phyloP scores from a whole-genome alignment of 2,329 filamentous ascomycete species.

The Magnaporthales sp. region DNA sequence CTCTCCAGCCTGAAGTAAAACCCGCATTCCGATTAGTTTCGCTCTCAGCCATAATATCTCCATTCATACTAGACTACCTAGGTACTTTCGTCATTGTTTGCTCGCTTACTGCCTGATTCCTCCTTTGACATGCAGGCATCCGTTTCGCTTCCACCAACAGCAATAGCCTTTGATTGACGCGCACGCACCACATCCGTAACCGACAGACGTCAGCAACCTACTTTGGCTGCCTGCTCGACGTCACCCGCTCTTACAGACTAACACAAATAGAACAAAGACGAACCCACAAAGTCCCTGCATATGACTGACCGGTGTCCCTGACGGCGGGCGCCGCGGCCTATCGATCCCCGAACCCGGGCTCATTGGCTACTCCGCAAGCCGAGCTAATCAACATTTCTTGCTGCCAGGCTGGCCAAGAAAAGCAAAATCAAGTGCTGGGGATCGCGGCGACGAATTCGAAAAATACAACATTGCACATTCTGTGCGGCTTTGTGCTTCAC shows the following conservation, averaged over 20 bases:
- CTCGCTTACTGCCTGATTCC: not conserved
- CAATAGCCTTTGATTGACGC: not conserved
- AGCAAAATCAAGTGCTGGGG: not conserved
- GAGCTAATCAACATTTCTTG: not conserved
- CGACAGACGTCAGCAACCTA: not conserved
- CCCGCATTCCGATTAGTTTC: not conserved
- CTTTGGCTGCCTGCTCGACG: not conserved
- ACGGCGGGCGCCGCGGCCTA: not conserved
- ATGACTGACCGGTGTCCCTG: not conserved
- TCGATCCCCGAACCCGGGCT: not conserved
- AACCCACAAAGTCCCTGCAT: not conserved
- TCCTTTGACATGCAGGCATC: not conserved
- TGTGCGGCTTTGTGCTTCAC: not conserved
- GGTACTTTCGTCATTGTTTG: not conserved
- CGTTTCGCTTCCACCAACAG: not conserved
- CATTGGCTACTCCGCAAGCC: not conserved
- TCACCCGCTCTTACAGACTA: not conserved
- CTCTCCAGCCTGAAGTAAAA: not conserved
- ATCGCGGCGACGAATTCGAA: not conserved
- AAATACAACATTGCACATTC: not conserved
- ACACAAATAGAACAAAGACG: not conserved
- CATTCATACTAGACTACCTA: not conserved
- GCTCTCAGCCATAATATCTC: not conserved
- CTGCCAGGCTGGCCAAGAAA: not conserved
- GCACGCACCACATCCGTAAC: not conserved